Conservation (phyloP, 768 basidiomycete genomes). For the Mycena chlorophos region DNA sequence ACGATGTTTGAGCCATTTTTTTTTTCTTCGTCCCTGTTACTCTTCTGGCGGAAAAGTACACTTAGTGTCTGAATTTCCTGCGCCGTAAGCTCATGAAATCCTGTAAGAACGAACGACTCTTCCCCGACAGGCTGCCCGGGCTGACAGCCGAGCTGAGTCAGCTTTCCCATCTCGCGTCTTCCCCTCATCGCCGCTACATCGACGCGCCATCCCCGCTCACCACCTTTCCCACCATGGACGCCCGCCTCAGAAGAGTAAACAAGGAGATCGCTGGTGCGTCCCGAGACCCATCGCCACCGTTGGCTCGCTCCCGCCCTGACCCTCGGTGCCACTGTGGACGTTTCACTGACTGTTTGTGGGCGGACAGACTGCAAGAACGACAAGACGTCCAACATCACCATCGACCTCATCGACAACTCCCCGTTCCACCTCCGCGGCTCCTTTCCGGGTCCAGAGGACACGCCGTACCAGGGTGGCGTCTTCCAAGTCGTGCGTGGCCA, state of each 20-base stretch:
- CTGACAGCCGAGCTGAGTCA: background rate
- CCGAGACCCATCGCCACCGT: background rate
- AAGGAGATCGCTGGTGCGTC: constrained; percentile 85
- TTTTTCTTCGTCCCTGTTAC: too few species aligned
- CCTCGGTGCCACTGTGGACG: background rate
- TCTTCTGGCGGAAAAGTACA: too few species aligned
- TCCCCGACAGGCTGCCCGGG: background rate
- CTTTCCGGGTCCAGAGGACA: constrained; percentile 89
- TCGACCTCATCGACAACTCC: constrained; percentile 85
- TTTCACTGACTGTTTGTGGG: constrained; percentile 6
- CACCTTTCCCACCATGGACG: constrained; percentile 59
- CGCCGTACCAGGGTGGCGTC: constrained; percentile 89
- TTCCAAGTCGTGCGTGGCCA: constrained; percentile 80
- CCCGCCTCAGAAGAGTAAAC: constrained; percentile 84
- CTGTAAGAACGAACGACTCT: background rate
- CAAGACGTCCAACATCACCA: constrained; percentile 81
- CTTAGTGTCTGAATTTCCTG: too few species aligned
- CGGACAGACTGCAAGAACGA: constrained; percentile 93
- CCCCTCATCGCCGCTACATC: background rate
- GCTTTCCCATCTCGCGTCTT: background rate
- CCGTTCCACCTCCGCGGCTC: constrained; percentile 91
- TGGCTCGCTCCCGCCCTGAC: background rate
- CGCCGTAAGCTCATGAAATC: background rate
- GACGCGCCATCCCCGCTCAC: background rate
- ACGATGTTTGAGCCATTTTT: too few species aligned